Conservation (phyloP, 2,329 filamentous ascomycete genomes). For the Cercospora berteroae region DNA sequence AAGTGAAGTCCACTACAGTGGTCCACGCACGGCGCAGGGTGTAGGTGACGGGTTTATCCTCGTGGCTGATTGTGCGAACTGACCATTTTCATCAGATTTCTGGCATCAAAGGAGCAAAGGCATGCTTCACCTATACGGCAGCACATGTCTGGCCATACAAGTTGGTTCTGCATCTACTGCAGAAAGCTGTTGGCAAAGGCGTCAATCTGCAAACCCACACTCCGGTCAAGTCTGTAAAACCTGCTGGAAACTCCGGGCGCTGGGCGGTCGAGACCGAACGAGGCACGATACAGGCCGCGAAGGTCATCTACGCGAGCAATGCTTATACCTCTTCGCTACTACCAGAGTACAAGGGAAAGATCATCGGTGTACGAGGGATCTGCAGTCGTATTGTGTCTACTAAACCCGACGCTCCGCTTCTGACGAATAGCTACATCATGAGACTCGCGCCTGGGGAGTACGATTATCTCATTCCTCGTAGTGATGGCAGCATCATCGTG, state of each 20-base stretch:
- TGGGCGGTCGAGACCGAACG: conserved; percentile 28
- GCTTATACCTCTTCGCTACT: conserved; percentile 32
- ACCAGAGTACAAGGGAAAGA: conserved; percentile 38
- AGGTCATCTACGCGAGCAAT: conserved; percentile 37
- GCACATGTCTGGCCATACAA: conserved; percentile 42
- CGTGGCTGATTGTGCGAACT: not conserved
- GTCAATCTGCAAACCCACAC: conserved; percentile 75
- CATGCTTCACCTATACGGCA: conserved; percentile 48
- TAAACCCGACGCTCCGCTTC: conserved; percentile 25
- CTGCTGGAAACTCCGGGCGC: conserved; percentile 45
- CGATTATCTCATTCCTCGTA: conserved; percentile 47
- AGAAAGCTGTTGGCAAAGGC: conserved; percentile 39
- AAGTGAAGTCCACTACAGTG: conserved; percentile 34
- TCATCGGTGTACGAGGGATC: conserved; percentile 42
- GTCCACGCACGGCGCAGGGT: conserved; percentile 34
- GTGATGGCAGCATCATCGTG: conserved; percentile 48
- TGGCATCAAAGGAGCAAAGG: conserved; percentile 41
- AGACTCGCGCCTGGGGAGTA: conserved; percentile 25
- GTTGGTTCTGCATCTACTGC: conserved; percentile 29
- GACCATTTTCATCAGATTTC: conserved; percentile 32
- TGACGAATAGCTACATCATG: conserved; percentile 33
- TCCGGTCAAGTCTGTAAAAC: conserved; percentile 72
- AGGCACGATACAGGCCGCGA: conserved; percentile 31
- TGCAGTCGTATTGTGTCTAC: conserved; percentile 44
- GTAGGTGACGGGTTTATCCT: conserved; percentile 18